Evolutionary conservation across 2,329 filamentous ascomycete species (phyloP).

Genomic region (Fusarium lyarnte): DNA sequence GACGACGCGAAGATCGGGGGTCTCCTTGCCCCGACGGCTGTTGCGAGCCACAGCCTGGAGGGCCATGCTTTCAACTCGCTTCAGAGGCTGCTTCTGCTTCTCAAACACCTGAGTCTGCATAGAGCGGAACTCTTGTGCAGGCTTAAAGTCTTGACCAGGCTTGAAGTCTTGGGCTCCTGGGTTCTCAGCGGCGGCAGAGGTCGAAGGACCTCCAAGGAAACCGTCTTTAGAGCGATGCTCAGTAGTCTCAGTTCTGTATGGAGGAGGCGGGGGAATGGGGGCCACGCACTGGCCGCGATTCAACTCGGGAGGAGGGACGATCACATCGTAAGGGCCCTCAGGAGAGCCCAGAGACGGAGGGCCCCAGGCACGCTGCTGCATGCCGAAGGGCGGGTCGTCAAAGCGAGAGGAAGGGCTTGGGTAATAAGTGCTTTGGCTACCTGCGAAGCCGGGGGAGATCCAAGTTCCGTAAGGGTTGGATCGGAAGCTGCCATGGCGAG

Average conservation of each 20-base stretch:
- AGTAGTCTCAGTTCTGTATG: background rate
- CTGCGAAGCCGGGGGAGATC: background rate
- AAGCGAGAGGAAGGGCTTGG: background rate
- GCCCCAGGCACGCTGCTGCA: background rate
- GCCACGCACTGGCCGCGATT: no score
- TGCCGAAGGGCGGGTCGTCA: background rate
- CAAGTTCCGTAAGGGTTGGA: background rate
- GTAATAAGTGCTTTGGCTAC: background rate
- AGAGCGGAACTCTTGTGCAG: background rate
- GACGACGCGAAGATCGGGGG: background rate
- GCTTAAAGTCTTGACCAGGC: background rate
- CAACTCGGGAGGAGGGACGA: background rate
- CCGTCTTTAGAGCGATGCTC: background rate
- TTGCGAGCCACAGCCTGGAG: background rate
- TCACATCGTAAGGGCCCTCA: background rate
- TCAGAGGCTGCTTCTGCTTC: background rate
- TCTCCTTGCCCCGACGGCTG: background rate
- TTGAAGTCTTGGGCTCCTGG: background rate
- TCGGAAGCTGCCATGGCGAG: background rate
- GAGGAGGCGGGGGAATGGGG: fast-evolving
- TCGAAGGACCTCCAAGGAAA: background rate
- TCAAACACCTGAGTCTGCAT: background rate
- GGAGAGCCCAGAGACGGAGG: background rate
- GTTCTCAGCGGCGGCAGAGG: background rate
- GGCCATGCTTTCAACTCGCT: conserved; percentile 8